Base-by-base conservation (phyloP, 495 filamentous ascomycete species). In the Annulohypoxylon maeteangense region DNA sequence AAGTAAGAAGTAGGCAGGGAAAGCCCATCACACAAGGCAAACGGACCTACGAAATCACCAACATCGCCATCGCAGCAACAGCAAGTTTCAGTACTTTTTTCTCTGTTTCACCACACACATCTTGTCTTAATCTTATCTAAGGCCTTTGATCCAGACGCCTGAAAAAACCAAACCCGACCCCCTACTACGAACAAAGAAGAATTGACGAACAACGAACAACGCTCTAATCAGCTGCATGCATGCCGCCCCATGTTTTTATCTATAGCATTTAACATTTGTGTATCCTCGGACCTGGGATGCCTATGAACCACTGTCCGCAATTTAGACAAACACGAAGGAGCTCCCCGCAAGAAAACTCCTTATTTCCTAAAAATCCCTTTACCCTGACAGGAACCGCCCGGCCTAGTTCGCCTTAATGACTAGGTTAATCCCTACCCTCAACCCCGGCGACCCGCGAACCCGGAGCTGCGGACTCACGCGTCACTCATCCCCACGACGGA, bases 201-300 rank as follows among this genome's bases (percentile, higher is more conserved):
- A 29, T 29, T 29, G n/a, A n/a, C n/a, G n/a, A n/a, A n/a, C 4
- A 7, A 27, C 3, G 11, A 25, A 11, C 20, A 12, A 27, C 20
- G 45, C 55, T 60, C 36, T 62, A 53, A 53, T 22, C 38, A 3
- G 34, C 12, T 40, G 40, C 32, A 18, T 59, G 53, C 50, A 18
- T 59, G 53, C 50, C 57, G 8, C 50, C 18, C 6, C 62, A 10
- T 18, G 40, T 18, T 12, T 50, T 71, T 67, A 47, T 72, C 53
- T 71, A 59, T 54, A 44, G 34, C 23, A 62, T 50, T 45, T 40
- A 23, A 48, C 20, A 48, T 48, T 48, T 48, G 36, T 25, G 18
- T 48, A 48, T 48, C 51, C 64, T 51, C 45, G 54, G 65, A 53
- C 70, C 53, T 68, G 31, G 42, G 58, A 65, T n/a, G 59, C 59